Percentiles rank a stretch among this genome's conserved stretches.
Conservation (phyloP, 2,329 filamentous ascomycete genomes). For the Chaetomiaceae sp. region DNA sequence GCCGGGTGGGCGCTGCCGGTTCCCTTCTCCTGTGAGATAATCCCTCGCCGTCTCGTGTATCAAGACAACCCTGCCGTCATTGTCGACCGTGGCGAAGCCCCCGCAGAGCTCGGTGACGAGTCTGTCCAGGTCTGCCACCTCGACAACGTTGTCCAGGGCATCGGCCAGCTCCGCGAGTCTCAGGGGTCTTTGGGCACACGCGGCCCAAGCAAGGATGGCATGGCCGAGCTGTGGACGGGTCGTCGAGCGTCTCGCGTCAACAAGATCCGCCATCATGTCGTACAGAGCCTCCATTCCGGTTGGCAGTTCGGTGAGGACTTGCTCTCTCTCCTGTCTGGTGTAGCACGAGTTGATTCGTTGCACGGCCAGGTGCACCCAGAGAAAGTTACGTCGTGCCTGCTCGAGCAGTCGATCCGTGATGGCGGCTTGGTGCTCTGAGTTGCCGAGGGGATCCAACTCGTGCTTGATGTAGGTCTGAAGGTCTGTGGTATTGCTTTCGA, state of each 20-base stretch:
- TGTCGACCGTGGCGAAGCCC: conserved; percentile 32
- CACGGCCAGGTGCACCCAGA: conserved; percentile 32
- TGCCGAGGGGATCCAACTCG: conserved; percentile 22
- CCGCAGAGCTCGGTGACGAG: conserved; percentile 31
- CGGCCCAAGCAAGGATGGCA: conserved; percentile 26
- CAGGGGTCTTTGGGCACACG: conserved; percentile 26
- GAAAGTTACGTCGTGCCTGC: conserved; percentile 31
- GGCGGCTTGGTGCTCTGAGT: conserved; percentile 18
- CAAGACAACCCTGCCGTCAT: conserved; percentile 26
- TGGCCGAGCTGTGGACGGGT: conserved; percentile 18
- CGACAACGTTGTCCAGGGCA: conserved; percentile 21
- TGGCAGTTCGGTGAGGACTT: conserved; percentile 29
- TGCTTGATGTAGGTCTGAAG: conserved; percentile 22
- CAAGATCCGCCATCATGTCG: conserved; percentile 30
- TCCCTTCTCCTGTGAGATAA: conserved; percentile 26
- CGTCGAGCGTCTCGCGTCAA: conserved; percentile 14
- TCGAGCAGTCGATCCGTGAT: conserved; percentile 26
- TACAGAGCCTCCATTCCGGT: conserved; percentile 33
- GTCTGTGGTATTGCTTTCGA: conserved; percentile 21
- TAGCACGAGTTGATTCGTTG: conserved; percentile 29
- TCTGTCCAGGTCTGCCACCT: conserved; percentile 26
- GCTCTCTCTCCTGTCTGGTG: conserved; percentile 25
- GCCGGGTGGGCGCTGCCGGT: conserved; percentile 7
- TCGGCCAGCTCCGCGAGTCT: conserved; percentile 25
- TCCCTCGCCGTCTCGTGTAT: conserved; percentile 36